Evolutionary conservation across 495 filamentous ascomycete species (phyloP).

Genomic region (Chaetomium cochliodes): DNA sequence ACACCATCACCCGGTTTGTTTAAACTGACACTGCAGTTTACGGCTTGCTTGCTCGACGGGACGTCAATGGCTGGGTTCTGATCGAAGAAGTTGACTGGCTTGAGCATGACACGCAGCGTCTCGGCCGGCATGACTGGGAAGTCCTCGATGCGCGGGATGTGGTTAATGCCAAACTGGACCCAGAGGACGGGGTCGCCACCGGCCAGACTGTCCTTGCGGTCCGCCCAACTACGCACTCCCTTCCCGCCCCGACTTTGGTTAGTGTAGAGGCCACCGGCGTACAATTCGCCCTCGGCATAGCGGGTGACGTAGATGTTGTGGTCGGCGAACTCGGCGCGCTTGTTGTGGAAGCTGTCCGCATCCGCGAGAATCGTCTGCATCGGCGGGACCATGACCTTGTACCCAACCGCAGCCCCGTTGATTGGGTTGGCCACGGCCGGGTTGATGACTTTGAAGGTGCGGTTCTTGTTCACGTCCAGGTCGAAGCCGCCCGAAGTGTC

Average conservation of each 20-base stretch:
- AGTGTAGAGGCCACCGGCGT: constrained; percentile 80
- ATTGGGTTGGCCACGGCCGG: constrained; percentile 61
- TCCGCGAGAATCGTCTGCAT: constrained; percentile 82
- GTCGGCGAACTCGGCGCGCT: constrained; percentile 78
- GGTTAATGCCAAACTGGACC: constrained; percentile 60
- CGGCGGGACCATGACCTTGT: constrained; percentile 70
- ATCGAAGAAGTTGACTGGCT: constrained; percentile 73
- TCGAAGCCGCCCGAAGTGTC: constrained; percentile 55
- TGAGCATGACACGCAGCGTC: constrained; percentile 53
- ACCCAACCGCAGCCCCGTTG: constrained; percentile 73
- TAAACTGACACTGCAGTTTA: constrained; percentile 47
- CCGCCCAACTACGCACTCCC: constrained; percentile 31
- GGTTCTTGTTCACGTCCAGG: constrained; percentile 59
- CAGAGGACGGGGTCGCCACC: constrained; percentile 53
- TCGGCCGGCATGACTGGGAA: constrained; percentile 54
- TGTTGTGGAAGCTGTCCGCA: constrained; percentile 63
- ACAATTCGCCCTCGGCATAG: constrained; percentile 76
- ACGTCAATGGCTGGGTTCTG: constrained; percentile 75
- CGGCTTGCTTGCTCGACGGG: constrained; percentile 55
- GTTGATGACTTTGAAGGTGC: constrained; percentile 81
- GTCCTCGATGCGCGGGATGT: constrained; percentile 50
- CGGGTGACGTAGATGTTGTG: constrained; percentile 79
- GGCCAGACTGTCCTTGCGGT: constrained; percentile 25
- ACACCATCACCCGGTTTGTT: background rate
- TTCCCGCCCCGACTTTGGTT: constrained; percentile 59